phyloP scores from a whole-genome alignment of 2,329 filamentous ascomycete genomes.

The Dothidotthia symphoricarpi region DNA sequence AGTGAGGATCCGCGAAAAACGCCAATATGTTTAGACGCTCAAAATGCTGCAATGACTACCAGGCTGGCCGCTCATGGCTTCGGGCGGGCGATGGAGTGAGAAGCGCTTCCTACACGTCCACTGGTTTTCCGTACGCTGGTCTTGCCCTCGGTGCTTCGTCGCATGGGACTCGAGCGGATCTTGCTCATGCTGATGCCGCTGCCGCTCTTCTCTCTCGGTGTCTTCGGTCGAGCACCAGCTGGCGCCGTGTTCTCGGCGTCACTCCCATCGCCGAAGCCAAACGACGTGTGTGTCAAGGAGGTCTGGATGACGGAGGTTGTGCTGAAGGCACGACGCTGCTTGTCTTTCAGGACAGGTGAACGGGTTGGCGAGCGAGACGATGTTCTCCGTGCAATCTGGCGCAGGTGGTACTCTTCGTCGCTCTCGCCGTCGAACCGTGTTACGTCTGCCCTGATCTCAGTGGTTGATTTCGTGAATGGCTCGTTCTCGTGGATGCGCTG shows the following conservation, averaged over 20 bases:
- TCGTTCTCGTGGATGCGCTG: conserved; percentile 49
- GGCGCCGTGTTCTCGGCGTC: conserved; percentile 48
- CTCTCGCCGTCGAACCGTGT: conserved; percentile 64
- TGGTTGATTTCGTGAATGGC: conserved; percentile 53
- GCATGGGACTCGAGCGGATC: conserved; percentile 44
- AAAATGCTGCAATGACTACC: conserved; percentile 9
- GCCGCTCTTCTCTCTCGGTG: conserved; percentile 44
- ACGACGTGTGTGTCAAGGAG: conserved; percentile 36
- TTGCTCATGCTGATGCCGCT: conserved; percentile 50
- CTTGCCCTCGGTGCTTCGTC: conserved; percentile 50
- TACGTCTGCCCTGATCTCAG: conserved; percentile 59
- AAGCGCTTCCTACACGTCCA: conserved; percentile 50
- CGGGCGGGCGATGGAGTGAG: conserved; percentile 30
- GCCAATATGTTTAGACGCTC: background rate
- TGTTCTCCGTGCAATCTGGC: conserved; percentile 60
- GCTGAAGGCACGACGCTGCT: conserved; percentile 68
- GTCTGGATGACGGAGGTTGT: conserved; percentile 60
- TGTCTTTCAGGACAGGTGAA: conserved; percentile 58
- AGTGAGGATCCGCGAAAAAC: conserved; percentile 9
- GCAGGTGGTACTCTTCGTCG: conserved; percentile 79
- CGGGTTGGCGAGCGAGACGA: conserved; percentile 61
- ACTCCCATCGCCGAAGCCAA: conserved; percentile 43
- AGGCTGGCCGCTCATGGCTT: conserved; percentile 26
- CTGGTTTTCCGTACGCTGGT: conserved; percentile 53
- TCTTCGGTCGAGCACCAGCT: conserved; percentile 44